Conservation (phyloP, 106 monocot genomes). For the Chionographis japonica region DNA sequence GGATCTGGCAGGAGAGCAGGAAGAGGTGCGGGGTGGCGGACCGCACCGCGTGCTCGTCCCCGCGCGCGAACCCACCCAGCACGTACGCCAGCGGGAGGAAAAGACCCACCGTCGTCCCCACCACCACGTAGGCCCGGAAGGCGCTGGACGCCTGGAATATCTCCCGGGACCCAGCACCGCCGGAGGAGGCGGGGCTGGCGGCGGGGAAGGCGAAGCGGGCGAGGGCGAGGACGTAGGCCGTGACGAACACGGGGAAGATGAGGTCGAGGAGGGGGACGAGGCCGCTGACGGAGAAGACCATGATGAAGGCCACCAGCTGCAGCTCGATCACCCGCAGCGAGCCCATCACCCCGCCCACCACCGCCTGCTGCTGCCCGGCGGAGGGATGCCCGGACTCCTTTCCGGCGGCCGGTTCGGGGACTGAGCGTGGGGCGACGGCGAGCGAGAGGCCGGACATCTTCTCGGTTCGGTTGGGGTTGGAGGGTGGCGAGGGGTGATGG, state of each 20-base stretch:
- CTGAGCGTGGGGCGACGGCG: conserved; percentile 44
- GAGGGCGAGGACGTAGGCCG: conserved; percentile 48
- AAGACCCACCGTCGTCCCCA: conserved; percentile 76
- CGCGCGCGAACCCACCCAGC: conserved; percentile 86
- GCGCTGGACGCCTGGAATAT: conserved; percentile 29
- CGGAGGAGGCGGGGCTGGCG: not conserved
- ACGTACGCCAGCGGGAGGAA: conserved; percentile 93
- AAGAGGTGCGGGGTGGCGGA: conserved; percentile 88
- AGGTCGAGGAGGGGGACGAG: conserved; percentile 90
- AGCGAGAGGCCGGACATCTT: conserved; percentile 78
- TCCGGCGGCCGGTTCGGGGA: conserved; percentile 5
- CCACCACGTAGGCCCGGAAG: conserved; percentile 62
- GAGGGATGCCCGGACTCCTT: not conserved
- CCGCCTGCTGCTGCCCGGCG: not conserved
- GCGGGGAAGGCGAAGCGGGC: conserved; percentile 70
- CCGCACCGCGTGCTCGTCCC: conserved; percentile 77
- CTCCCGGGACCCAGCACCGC: not conserved
- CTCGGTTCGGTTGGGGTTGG: not conserved
- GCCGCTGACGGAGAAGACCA: conserved; percentile 95
- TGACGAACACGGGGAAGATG: conserved; percentile 55
- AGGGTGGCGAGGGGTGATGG: not conserved
- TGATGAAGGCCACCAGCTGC: conserved; percentile 90
- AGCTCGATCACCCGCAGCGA: conserved; percentile 93
- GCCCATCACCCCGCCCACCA: conserved; percentile 62
- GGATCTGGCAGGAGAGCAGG: conserved; percentile 76